phyloP scores from a whole-genome alignment of 1,139 yeast genomes.

The Debaryomycetaceae sp. region DNA sequence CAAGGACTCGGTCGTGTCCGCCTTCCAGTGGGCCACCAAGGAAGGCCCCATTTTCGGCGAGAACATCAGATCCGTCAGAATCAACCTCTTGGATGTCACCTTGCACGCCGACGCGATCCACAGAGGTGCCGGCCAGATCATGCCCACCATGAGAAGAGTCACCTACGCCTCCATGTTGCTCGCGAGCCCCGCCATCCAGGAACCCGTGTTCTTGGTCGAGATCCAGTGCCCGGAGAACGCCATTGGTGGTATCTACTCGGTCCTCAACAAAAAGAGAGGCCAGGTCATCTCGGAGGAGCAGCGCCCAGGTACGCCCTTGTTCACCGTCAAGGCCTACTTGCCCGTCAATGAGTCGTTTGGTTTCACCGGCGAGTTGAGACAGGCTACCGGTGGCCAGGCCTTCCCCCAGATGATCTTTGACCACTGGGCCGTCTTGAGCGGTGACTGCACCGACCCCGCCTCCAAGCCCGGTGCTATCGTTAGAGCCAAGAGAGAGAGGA shows the following conservation, averaged over 20 bases:
- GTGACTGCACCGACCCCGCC: constrained; percentile 88
- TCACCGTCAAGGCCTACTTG: constrained; percentile 98
- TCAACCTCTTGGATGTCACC: constrained; percentile 98
- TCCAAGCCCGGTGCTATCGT: constrained; percentile 95
- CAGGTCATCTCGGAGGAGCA: constrained; percentile 98
- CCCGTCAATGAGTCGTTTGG: constrained; percentile 99
- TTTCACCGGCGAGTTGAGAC: constrained; percentile 99
- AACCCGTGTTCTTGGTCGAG: constrained; percentile 98
- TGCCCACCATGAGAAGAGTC: constrained; percentile 99
- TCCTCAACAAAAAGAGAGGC: constrained; percentile 99
- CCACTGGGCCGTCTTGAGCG: constrained; percentile 88
- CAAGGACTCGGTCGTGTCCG: constrained; percentile 99
- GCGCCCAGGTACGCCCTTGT: constrained; percentile 99
- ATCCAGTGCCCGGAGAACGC: constrained; percentile 99
- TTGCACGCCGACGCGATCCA: constrained; percentile 99
- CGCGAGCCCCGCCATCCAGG: constrained; percentile 99
- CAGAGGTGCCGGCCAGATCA: constrained; percentile 99
- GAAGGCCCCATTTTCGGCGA: constrained; percentile 99
- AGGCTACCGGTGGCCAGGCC: constrained; percentile 99
- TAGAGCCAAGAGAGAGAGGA: constrained; percentile 85
- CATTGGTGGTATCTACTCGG: constrained; percentile 99
- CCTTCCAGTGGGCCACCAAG: constrained; percentile 99
- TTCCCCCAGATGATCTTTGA: constrained; percentile 99
- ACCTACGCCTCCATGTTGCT: constrained; percentile 96
- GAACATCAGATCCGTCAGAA: constrained; percentile 89